Conservation (phyloP, 306 rosid genomes). For the Rubus idaeus region DNA sequence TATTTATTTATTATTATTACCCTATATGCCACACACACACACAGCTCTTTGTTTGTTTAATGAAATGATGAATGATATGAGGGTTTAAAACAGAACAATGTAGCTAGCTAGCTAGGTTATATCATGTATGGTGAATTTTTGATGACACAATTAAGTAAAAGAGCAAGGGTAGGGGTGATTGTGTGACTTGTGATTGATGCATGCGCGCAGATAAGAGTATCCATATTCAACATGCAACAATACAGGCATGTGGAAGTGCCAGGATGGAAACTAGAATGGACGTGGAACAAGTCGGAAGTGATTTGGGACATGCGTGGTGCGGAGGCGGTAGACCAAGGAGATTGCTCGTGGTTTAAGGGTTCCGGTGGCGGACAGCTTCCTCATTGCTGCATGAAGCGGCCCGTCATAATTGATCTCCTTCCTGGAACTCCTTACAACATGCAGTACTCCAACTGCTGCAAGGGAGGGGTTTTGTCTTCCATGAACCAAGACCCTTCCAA, state of each 20-base stretch:
- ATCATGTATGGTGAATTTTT: too few relatives aligned
- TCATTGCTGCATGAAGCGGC: conserved; percentile 63
- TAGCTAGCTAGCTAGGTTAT: background rate
- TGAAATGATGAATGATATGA: background rate
- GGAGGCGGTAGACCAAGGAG: conserved; percentile 67
- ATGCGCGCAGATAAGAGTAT: conserved; percentile 49
- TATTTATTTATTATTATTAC: too few relatives aligned
- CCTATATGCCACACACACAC: background rate
- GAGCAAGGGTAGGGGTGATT: background rate
- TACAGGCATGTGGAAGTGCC: conserved; percentile 68
- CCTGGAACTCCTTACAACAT: conserved; percentile 56
- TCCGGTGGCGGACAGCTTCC: conserved; percentile 35
- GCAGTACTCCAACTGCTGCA: conserved; percentile 66
- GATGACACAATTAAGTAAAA: background rate
- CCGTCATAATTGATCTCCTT: conserved; percentile 57
- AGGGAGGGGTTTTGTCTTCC: conserved; percentile 60
- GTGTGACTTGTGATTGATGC: background rate
- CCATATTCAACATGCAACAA: conserved; percentile 58
- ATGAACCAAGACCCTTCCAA: conserved; percentile 52
- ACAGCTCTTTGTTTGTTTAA: too few relatives aligned
- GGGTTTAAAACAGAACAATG: background rate
- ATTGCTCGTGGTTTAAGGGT: conserved; percentile 56
- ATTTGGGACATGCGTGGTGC: conserved; percentile 82
- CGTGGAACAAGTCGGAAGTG: conserved; percentile 60
- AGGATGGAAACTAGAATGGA: conserved; percentile 72